Evolutionary conservation across 331 rosid genomes (phyloP), one percentile per base, ranked within the genome.

Genomic region (Acacia pycnantha): DNA sequence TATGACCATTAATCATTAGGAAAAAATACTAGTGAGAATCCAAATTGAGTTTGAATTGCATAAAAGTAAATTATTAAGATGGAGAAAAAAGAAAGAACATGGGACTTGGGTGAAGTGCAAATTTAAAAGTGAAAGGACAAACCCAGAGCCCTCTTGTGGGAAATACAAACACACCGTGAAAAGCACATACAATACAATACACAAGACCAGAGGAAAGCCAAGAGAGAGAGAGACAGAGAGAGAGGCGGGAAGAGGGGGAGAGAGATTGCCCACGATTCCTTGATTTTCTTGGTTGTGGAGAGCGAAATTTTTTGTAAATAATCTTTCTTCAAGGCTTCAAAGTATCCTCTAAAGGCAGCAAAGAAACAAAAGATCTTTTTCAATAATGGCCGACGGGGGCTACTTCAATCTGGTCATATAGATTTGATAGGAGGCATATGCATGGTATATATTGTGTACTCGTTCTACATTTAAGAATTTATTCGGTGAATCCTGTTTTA

Each of bases 401-500:
- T 46, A 15, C 77, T 73, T 33, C 56, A 24, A 24, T 62, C 73
- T 35, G 33, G 44, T 47, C 72, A 22, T 47, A 22, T 47, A 51
- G 79, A 58, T 58, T 59, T 21, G 62, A 47, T 47, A 71, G 51
- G 72, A 70, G 70, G 51, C 29, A 58, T 46, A 61, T 61, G 64
- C 29, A 40, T 62, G 73, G 31, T 62, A 56, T 82, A 58, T 75
- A 27, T 44, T 82, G 58, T 75, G 8, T 41, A 22, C 54, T 41
- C 44, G 54, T 53, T n/a, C 40, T 29, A 29, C 62, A 35, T 65
- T 68, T n/a, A 5, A 33, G 50, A 41, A 29, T 46, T 75, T 47
- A 15, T 75, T 75, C 62, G 11, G 44, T n/a, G 47, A 75, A 67
- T 75, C 22, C 59, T 64, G 68, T 73, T 81, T 29, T 18, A 14